Conservation (phyloP, 495 filamentous ascomycete genomes). For the Penicillium paradoxum region DNA sequence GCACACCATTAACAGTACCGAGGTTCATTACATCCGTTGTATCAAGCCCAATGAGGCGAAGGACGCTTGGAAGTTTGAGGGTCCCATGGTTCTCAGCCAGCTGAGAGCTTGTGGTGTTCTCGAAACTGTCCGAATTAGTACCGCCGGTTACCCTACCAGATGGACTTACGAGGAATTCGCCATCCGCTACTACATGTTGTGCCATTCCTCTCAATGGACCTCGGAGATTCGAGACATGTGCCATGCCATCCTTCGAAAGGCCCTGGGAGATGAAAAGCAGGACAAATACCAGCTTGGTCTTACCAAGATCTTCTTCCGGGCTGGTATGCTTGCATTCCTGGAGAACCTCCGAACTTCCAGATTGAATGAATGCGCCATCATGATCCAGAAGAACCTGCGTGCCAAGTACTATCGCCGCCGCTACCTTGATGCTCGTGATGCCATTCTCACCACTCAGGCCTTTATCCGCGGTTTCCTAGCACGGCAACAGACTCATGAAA, state of each 20-base stretch:
- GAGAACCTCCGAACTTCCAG: constrained; percentile 88
- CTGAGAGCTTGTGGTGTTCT: constrained; percentile 97
- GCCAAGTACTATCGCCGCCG: constrained; percentile 92
- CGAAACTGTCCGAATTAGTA: constrained; percentile 96
- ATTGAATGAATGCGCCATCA: constrained; percentile 89
- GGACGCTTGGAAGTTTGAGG: constrained; percentile 96
- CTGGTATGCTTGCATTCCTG: constrained; percentile 96
- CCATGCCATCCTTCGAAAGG: constrained; percentile 81
- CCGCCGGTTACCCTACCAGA: constrained; percentile 92
- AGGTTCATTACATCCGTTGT: constrained; percentile 98
- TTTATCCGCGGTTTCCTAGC: constrained; percentile 67
- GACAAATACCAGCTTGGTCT: constrained; percentile 96
- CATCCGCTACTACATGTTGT: constrained; percentile 95
- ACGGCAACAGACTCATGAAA: constrained; percentile 70
- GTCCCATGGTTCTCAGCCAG: constrained; percentile 97
- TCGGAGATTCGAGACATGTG: constrained; percentile 92
- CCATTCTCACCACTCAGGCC: constrained; percentile 77
- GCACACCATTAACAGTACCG: constrained; percentile 93
- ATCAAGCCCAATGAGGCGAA: constrained; percentile 99
- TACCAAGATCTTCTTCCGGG: constrained; percentile 98
- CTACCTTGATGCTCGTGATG: constrained; percentile 79
- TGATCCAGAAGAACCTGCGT: constrained; percentile 98
- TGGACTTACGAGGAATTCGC: constrained; percentile 99
- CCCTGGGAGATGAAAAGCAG: constrained; percentile 79
- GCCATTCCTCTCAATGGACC: constrained; percentile 86